Evolutionary conservation across 2,329 filamentous ascomycete genomes (phyloP).

Genomic region (Aspergillus ibericus): DNA sequence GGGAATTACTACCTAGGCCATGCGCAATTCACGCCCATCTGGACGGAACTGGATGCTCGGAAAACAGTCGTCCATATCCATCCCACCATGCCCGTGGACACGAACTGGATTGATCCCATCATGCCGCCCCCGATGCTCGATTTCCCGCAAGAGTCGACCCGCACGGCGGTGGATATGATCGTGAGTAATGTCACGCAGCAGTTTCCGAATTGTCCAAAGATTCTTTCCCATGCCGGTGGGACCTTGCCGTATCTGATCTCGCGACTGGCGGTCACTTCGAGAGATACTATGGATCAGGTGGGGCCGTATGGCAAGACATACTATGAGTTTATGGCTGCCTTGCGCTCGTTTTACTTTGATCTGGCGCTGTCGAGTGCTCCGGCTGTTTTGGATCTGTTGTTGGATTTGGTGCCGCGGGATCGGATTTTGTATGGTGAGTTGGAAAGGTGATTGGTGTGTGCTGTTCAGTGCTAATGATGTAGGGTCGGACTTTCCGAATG

Average conservation of each 20-base stretch:
- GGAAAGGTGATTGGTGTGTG: too few species aligned
- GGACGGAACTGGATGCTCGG: constrained; percentile 44
- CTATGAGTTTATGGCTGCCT: constrained; percentile 12
- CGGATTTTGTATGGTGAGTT: constrained; percentile 4
- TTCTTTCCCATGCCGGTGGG: constrained; percentile 51
- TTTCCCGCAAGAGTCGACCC: constrained; percentile 50
- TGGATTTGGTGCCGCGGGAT: not conserved
- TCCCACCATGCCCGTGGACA: constrained; percentile 40
- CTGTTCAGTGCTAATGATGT: not conserved
- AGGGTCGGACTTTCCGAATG: constrained; percentile 7
- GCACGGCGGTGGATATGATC: constrained; percentile 47
- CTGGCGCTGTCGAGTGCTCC: constrained; percentile 21
- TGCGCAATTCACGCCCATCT: constrained; percentile 39
- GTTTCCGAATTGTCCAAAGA: constrained; percentile 44
- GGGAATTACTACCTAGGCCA: constrained; percentile 50
- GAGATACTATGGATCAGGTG: not conserved
- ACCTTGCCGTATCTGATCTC: constrained; percentile 45
- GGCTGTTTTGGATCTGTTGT: not conserved
- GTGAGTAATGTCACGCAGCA: constrained; percentile 29
- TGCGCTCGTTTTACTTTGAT: constrained; percentile 31
- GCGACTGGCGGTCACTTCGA: constrained; percentile 27
- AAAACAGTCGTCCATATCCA: constrained; percentile 49
- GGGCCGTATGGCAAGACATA: constrained; percentile 13
- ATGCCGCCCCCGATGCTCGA: constrained; percentile 45
- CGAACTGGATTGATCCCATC: constrained; percentile 28